These are phyloP conservation scores for Ogataea methylovora DNA, from an alignment of 805 yeast genomes.

Conservation along the genomic window DNA sequence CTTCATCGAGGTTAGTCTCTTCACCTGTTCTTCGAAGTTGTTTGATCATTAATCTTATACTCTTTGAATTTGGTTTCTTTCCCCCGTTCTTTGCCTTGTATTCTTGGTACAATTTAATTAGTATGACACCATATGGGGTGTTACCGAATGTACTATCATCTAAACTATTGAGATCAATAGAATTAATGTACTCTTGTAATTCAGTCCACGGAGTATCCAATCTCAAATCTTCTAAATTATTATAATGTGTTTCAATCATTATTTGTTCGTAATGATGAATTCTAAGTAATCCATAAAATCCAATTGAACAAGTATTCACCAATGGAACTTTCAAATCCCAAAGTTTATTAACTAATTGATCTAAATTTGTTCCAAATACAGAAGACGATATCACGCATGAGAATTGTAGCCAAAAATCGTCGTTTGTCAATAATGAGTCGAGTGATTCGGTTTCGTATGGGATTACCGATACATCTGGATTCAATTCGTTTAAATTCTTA, in stretches of 20 bases:
- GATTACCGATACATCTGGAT: constrained; percentile 45
- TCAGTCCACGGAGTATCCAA: constrained; percentile 70
- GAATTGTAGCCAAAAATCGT: constrained; percentile 39
- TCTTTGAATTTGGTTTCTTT: constrained; percentile 15
- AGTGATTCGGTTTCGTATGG: constrained; percentile 10
- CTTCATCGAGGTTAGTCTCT: constrained; percentile 30
- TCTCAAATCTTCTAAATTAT: constrained; percentile 55
- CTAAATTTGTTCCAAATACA: constrained; percentile 2
- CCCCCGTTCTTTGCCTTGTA: constrained; percentile 25
- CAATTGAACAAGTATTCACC: constrained; percentile 21
- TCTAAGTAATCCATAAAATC: constrained; percentile 59
- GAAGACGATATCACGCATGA: constrained; percentile 37
- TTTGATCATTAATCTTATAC: constrained; percentile 11
- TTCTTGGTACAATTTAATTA: constrained; percentile 43
- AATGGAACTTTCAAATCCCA: constrained; percentile 30
- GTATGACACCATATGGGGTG: constrained; percentile 61
- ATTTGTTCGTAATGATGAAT: constrained; percentile 49
- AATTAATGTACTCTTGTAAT: constrained; percentile 39
- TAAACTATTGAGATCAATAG: constrained; percentile 39
- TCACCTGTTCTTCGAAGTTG: constrained; percentile 8
- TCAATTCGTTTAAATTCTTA: constrained; percentile 44
- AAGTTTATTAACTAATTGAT: constrained; percentile 26
- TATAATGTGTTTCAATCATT: constrained; percentile 71
- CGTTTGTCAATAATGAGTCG: constrained; percentile 5
- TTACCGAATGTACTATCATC: constrained; percentile 38